Evolutionary conservation across 2,329 filamentous ascomycete genomes (phyloP).

Genomic region (Scleromitrula shiraiana): DNA sequence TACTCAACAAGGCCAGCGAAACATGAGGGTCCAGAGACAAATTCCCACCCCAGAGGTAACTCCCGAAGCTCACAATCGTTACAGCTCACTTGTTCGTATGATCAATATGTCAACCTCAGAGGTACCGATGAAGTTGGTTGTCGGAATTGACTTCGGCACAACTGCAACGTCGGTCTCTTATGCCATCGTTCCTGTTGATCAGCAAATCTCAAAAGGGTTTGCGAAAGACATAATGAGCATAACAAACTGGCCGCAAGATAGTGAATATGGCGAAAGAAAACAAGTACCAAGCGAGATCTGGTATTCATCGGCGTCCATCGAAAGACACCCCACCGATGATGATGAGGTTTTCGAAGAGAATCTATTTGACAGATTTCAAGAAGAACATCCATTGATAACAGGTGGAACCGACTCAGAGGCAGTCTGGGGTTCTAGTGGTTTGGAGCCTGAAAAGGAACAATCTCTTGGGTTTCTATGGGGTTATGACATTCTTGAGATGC

Average conservation of each 20-base stretch:
- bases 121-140: conserved; percentile 3
- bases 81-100: neutral
- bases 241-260: conserved; percentile 16
- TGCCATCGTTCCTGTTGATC: neutral
- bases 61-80: neutral
- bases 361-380: conserved; percentile 4
- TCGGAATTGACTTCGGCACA: conserved; percentile 16
- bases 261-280: neutral
- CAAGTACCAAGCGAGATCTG: conserved; percentile 20
- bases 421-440: neutral
- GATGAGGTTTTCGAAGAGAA: neutral
- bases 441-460: conserved; percentile 3
- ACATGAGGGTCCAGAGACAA: no score
- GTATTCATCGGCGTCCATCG: conserved; percentile 12
- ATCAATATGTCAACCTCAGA: neutral
- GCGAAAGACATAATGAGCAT: conserved; percentile 13
- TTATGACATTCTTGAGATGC: conserved; percentile 8
- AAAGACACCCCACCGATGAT: neutral
- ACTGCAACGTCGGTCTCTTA: conserved; percentile 17
- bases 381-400: neutral
- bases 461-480: conserved; percentile 12
- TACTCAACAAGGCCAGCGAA: no score
- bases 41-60: no score
- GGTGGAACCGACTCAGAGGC: neutral
- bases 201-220: conserved; percentile 4